A percentile compares a stretch with the other conserved stretches of the same genome.
These are phyloP conservation scores for Salix dunnii DNA, from an alignment of 345 rosid species.

Conservation along the genomic window DNA sequence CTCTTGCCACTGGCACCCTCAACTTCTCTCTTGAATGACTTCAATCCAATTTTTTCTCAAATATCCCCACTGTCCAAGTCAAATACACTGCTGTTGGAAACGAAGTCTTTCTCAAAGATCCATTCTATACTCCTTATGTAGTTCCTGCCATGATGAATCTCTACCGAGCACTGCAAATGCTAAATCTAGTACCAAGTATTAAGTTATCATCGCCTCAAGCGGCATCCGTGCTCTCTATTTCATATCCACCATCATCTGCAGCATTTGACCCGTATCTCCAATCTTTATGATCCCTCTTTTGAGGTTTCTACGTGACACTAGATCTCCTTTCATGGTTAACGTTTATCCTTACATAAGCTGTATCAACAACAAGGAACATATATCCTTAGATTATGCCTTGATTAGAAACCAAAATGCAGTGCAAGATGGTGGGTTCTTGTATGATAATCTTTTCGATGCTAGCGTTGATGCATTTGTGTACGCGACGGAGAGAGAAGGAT, in stretches of 20 bases:
- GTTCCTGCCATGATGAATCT: slow-evolving; percentile 34
- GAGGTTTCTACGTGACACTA: slow-evolving; percentile 20
- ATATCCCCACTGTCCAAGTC: slow-evolving; percentile 26
- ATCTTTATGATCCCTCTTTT: slow-evolving; percentile 19
- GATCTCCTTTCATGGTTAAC: slow-evolving; percentile 35
- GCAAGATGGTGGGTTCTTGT: slow-evolving; percentile 12
- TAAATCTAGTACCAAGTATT: slow-evolving; percentile 18
- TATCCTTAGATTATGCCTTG: slow-evolving; percentile 20
- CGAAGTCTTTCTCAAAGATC: slow-evolving; percentile 35
- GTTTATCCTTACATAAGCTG: slow-evolving; percentile 30
- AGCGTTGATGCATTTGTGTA: slow-evolving; percentile 28
- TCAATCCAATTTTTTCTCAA: slow-evolving; percentile 27
- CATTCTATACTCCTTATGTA: slow-evolving; percentile 27
- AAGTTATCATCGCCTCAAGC: slow-evolving; percentile 37
- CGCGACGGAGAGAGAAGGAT: slow-evolving; percentile 29
- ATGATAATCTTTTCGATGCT: slow-evolving; percentile 29
- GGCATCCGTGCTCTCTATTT: slow-evolving; percentile 30
- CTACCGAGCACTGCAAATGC: slow-evolving; percentile 17
- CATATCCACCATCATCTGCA: slow-evolving; percentile 39
- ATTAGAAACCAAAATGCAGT: slow-evolving; percentile 7
- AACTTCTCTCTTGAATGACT: slow-evolving; percentile 31
- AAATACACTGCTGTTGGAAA: slow-evolving; percentile 36
- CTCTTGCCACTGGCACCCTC: slow-evolving; percentile 18
- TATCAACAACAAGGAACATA: slow-evolving; percentile 3
- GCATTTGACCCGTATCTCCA: slow-evolving; percentile 28